Evolutionary conservation across 169 alveolate genomes (phyloP).

Genomic region (Toxoplasma gondii): DNA sequence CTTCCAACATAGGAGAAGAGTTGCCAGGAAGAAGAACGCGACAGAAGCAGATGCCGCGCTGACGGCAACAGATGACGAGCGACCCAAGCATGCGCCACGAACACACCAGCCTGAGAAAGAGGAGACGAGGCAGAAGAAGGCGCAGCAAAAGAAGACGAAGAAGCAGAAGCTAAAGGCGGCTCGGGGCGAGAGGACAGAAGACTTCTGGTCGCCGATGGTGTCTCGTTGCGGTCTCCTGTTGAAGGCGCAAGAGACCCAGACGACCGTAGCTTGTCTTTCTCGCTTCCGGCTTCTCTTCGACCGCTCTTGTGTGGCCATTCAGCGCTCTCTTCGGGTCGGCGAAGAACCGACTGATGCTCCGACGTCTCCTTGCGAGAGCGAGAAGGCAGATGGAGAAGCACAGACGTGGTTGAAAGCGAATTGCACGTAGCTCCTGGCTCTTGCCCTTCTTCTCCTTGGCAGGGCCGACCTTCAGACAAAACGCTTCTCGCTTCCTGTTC

Average conservation of each 20-base stretch:
- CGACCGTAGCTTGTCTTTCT: neutral
- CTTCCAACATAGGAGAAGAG: slow-evolving; percentile 7
- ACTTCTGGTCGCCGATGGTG: no score
- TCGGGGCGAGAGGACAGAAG: neutral
- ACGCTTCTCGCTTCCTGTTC: no score
- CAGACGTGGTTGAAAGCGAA: no score
- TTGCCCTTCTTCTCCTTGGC: no score
- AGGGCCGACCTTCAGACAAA: no score
- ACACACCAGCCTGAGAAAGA: neutral
- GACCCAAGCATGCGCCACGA: neutral
- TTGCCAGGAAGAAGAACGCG: neutral
- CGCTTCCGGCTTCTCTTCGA: no score
- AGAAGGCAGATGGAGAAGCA: no score
- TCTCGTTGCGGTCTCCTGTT: neutral
- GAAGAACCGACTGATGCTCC: no score
- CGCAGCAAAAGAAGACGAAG: neutral
- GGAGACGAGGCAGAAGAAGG: neutral
- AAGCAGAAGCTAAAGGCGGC: neutral
- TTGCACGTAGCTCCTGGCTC: no score
- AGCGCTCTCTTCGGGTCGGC: no score
- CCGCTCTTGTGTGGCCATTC: no score
- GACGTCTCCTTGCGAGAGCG: no score
- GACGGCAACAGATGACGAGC: neutral
- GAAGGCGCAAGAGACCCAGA: neutral
- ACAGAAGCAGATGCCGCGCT: neutral